Evolutionary conservation across 106 monocot genomes (phyloP), one percentile per base, ranked within the genome.

Genomic region (Ottelia alismoides): DNA sequence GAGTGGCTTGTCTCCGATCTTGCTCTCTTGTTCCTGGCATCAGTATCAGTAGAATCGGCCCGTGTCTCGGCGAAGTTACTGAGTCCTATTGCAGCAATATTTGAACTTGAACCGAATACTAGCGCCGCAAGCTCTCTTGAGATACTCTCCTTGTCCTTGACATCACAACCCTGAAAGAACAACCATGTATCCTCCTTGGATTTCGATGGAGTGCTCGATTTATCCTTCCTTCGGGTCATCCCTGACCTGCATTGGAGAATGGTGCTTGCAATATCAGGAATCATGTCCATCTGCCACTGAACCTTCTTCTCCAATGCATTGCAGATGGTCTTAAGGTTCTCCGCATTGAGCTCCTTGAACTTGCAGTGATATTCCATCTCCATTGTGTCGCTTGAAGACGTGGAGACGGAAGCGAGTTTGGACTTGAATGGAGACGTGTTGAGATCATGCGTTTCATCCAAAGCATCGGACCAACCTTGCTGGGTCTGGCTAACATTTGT

Each of bases 321-420:
- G 77, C 83, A 84, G 6, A 94, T 54, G 4, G 49, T 63, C 61
- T 94, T 88, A 44, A 94, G 49, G 46, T 88, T 94, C 67, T 87
- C 93, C 1, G 84, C 88, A 35, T 71, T 94, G 44, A 94, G 56
- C 65, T 94, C 93, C 55, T 69, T 88, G 74, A 81, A 94, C 62
- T 61, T 80, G 22, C 71, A 40, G 56, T 1, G 40, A 2, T 54
- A 30, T 2, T 73, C 80, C 62, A 49, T 3, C 19, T 30, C 45
- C 26, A 27, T 27, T 19, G 25, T 19, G 51, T 61, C 78, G 45
- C 58, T 67, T 12, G 77, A 77, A 19, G 78, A 69, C 14, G 70
- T 52, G 6, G 67, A 72, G 47, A 59, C 58, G 51, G 54, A 78
- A 62, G 52, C 69, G 46, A 64, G 44, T n/a, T 31, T 63, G 30